These are phyloP conservation scores for Kwoniella bestiolae DNA, from an alignment of 768 basidiomycete species.

Conservation along the genomic window DNA sequence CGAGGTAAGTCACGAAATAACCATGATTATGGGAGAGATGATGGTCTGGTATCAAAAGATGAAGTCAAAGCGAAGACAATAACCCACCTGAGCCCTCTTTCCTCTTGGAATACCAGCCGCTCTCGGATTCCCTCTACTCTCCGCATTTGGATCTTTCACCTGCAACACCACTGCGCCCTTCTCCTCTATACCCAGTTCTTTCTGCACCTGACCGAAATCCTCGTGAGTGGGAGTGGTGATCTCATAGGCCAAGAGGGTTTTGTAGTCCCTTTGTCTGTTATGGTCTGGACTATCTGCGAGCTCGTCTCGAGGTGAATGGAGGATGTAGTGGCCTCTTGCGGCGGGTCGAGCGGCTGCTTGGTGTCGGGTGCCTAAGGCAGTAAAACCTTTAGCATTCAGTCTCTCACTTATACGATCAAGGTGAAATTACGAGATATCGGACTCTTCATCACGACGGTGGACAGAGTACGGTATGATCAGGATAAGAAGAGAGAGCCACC, in stretches of 20 bases:
- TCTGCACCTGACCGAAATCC: slow-evolving; percentile 50
- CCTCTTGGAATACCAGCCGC: slow-evolving; percentile 47
- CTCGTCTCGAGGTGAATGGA: slow-evolving; percentile 51
- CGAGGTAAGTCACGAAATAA: too few species aligned
- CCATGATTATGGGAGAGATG: too few species aligned
- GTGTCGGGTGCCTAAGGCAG: slow-evolving; percentile 41
- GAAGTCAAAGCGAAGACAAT: too few species aligned
- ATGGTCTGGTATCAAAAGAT: too few species aligned
- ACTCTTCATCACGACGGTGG: too few species aligned
- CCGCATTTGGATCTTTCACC: slow-evolving; percentile 49
- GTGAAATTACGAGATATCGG: neutral
- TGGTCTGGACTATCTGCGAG: slow-evolving; percentile 44
- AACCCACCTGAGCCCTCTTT: slow-evolving; percentile 44
- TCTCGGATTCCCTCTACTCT: slow-evolving; percentile 36
- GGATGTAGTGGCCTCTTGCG: slow-evolving; percentile 51
- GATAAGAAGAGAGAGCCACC: neutral
- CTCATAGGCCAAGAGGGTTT: slow-evolving; percentile 45
- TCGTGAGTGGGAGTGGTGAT: slow-evolving; percentile 47
- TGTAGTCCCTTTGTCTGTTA: slow-evolving; percentile 48
- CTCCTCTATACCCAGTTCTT: slow-evolving; percentile 42
- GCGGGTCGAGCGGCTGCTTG: slow-evolving; percentile 50
- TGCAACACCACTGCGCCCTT: slow-evolving; percentile 45
- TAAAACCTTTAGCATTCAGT: neutral
- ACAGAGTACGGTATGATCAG: neutral
- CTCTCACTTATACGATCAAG: neutral